Conservation (phyloP, 1,139 yeast genomes). For the Candida tropicalis region DNA sequence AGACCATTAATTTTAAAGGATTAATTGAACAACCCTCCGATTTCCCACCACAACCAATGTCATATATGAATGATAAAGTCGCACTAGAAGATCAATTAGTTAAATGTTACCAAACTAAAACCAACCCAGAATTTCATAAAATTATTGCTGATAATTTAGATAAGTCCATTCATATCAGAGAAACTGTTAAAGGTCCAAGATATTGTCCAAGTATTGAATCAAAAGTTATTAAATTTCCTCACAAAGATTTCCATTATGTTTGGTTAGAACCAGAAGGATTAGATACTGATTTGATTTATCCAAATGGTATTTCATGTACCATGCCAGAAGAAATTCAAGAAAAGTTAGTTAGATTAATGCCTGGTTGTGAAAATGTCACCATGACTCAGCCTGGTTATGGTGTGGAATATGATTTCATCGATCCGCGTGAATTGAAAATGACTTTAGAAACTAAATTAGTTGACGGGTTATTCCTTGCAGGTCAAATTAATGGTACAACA, state of each 20-base stretch:
- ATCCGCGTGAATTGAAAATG: constrained; percentile 80
- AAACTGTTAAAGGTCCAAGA: constrained; percentile 94
- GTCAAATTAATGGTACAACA: constrained; percentile 98
- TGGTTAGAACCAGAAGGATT: constrained; percentile 98
- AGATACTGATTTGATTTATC: constrained; percentile 82
- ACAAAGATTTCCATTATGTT: constrained; percentile 73
- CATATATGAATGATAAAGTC: constrained; percentile 73
- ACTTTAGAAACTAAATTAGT: constrained; percentile 84
- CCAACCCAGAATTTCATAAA: constrained; percentile 76
- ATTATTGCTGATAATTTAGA: constrained; percentile 71
- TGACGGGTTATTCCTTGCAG: constrained; percentile 83
- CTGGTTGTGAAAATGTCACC: constrained; percentile 84
- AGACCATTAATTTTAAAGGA: constrained; percentile 65
- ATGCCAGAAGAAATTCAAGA: constrained; percentile 94
- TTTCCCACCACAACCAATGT: constrained; percentile 84
- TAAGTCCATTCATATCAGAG: constrained; percentile 85
- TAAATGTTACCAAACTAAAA: constrained; percentile 74
- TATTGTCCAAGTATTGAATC: constrained; percentile 97
- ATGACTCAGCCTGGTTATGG: constrained; percentile 98
- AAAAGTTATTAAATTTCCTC: constrained; percentile 78
- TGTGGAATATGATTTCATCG: constrained; percentile 95
- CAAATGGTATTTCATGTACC: constrained; percentile 94
- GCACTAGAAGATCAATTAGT: constrained; percentile 59
- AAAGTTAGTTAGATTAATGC: constrained; percentile 71
- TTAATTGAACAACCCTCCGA: constrained; percentile 78